Evolutionary conservation across 176 grass and related monocot genomes (phyloP).

Genomic region (Themeda triandra): DNA sequence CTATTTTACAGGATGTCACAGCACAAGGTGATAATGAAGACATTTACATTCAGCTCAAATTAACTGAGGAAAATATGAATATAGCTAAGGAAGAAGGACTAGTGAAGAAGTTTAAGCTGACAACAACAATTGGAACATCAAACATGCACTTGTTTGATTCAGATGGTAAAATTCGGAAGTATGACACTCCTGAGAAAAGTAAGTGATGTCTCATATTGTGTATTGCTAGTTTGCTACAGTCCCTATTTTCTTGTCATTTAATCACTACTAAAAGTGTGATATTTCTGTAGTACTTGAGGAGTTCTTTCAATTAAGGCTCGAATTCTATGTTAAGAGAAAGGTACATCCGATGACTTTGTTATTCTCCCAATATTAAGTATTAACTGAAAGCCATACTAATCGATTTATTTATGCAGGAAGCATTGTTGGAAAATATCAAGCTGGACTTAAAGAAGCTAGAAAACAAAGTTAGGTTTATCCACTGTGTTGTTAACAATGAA

Average conservation of each 20-base stretch:
- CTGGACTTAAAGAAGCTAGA: constrained; percentile 55
- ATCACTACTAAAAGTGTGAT: neutral
- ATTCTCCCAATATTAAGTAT: neutral
- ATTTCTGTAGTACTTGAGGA: constrained; percentile 67
- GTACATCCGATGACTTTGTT: constrained; percentile 23
- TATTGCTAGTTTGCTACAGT: neutral
- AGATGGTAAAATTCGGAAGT: constrained; percentile 76
- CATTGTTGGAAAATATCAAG: constrained; percentile 51
- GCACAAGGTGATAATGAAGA: constrained; percentile 53
- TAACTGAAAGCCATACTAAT: neutral
- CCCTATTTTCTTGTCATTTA: neutral
- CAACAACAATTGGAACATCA: constrained; percentile 71
- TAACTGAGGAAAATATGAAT: constrained; percentile 70
- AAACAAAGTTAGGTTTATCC: constrained; percentile 82
- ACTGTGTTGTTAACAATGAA: constrained; percentile 47
- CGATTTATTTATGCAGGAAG: constrained; percentile 39
- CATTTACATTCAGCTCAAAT: constrained; percentile 57
- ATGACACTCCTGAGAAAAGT: constrained; percentile 78
- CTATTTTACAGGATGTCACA: constrained; percentile 38
- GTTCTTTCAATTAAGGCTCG: constrained; percentile 61
- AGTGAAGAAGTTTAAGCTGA: constrained; percentile 86
- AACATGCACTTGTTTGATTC: constrained; percentile 97
- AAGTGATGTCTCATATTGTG: neutral
- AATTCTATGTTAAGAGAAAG: constrained; percentile 82
- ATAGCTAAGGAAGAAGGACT: constrained; percentile 78